Base-by-base conservation (phyloP, 1,284 basidiomycete species). In the Sporisorium scitamineum region DNA sequence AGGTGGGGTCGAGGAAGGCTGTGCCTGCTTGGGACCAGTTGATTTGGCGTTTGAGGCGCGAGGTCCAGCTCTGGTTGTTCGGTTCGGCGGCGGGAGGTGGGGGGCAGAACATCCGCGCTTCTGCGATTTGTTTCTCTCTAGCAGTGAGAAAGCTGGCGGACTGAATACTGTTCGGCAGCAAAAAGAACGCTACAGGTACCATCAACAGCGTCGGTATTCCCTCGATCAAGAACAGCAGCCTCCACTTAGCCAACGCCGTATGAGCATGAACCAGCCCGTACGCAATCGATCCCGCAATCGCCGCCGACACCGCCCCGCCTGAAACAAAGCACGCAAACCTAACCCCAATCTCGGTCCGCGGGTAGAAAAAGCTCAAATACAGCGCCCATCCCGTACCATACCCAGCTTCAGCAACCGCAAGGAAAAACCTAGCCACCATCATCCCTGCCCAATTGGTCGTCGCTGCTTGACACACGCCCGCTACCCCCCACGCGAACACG, bases 301-400 rank as follows among this genome's bases (percentile, higher is more conserved):
- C 76, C 14, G 55, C 47, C 14, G 75, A 72, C 16, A 73, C 50
- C 16, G 70, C 70, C 11, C 68, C 66, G 4, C 68, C 61, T 1
- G 71, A 61, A 7, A 80, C 61, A 41, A 69, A 82, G 16, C 60
- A 41, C 2, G 63, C 82, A 45, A 83, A 84, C 14, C 84, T 63
- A 27, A 84, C 48, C 0, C 84, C 84, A 18, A 84, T 72, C 47
- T 85, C 84, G 3, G 63, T 75, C 16, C 63, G 63, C 2, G 79
- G 80, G 20, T 81, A 85, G 68, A 85, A 84, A 60, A 84, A 83
- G 32, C 61, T 63, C 5, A 81, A 54, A 34, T 78, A 84, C 41
- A 78, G 62, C 1, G 78, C 76, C 3, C 78, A 76, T 2, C 82
- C 83, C 2, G 84, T 82, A 0, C 76, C 75, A 39, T 76, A 84